Conservation (phyloP, 805 yeast genomes). For the Limtongia smithiae region DNA sequence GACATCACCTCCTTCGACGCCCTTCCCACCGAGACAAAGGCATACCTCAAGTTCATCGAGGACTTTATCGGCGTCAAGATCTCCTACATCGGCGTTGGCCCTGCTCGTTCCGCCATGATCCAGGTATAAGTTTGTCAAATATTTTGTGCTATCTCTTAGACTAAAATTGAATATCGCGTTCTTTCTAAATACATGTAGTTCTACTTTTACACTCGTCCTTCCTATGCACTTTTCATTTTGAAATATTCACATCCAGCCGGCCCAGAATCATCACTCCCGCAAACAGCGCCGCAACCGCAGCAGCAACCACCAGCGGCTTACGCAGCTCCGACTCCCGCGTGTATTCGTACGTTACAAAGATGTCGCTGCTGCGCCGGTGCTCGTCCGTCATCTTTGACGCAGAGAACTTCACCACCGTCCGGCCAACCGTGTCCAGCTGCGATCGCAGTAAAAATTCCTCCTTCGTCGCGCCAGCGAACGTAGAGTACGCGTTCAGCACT, state of each 20-base stretch:
- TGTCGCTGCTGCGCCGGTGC: conserved; percentile 51
- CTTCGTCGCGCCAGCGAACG: neutral
- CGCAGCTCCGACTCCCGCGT: conserved; percentile 49
- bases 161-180: too few species aligned
- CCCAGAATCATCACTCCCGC: conserved; percentile 44
- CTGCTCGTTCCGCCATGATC: conserved; percentile 47
- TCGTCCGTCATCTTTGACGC: conserved; percentile 68
- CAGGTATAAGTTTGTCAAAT: neutral
- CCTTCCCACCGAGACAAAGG: conserved; percentile 82
- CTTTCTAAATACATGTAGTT: too few species aligned
- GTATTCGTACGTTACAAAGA: conserved; percentile 60
- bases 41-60: conserved; percentile 81
- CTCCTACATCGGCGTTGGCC: conserved; percentile 98
- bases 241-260: conserved; percentile 19
- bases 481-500: neutral
- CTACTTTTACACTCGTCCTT: too few species aligned
- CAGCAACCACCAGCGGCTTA: conserved; percentile 65
- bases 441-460: conserved; percentile 47
- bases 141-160: too few species aligned
- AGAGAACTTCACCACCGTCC: conserved; percentile 62
- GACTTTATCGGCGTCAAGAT: conserved; percentile 78
- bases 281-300: conserved; percentile 44
- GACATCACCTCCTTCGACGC: conserved; percentile 64
- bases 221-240: neutral
- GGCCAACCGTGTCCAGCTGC: conserved; percentile 70